These are phyloP conservation scores for Adansonia madagascariensis DNA, from an alignment of 441 rosid genomes.

Conservation along the genomic window DNA sequence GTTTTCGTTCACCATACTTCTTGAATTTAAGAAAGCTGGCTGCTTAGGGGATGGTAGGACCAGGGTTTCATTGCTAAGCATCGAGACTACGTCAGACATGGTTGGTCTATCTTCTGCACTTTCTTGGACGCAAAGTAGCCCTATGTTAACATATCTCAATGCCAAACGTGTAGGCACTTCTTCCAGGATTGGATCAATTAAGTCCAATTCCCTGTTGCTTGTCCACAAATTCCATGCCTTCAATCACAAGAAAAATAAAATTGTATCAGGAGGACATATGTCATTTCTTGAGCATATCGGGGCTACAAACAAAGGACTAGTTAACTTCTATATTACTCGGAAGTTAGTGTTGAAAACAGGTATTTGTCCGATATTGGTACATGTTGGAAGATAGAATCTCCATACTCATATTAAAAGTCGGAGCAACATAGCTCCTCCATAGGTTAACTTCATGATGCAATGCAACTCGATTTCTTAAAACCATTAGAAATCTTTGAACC, in stretches of 20 bases:
- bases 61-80: slow-evolving; percentile 25
- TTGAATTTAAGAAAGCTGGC: slow-evolving; percentile 20
- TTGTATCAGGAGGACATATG: no score
- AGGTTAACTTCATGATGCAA: no score
- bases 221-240: slow-evolving; percentile 9
- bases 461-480: neutral
- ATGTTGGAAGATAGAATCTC: no score
- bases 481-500: neutral
- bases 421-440: no score
- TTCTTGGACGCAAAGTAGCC: slow-evolving; percentile 25
- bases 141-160: slow-evolving; percentile 32
- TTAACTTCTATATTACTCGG: no score
- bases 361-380: no score
- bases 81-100: slow-evolving; percentile 36
- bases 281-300: no score
- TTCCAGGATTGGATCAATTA: slow-evolving; percentile 29
- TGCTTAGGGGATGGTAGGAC: neutral
- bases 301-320: no score
- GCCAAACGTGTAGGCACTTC: slow-evolving; percentile 13
- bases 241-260: neutral
- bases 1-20: neutral
- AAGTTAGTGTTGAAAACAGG: no score
- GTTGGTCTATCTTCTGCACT: slow-evolving; percentile 37
- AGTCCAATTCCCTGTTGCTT: slow-evolving; percentile 12
- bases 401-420: no score